Percentiles rank a stretch among this genome's conserved stretches.
Evolutionary conservation across 176 grass and related monocot species (phyloP).

Genomic region (Avena insularis): DNA sequence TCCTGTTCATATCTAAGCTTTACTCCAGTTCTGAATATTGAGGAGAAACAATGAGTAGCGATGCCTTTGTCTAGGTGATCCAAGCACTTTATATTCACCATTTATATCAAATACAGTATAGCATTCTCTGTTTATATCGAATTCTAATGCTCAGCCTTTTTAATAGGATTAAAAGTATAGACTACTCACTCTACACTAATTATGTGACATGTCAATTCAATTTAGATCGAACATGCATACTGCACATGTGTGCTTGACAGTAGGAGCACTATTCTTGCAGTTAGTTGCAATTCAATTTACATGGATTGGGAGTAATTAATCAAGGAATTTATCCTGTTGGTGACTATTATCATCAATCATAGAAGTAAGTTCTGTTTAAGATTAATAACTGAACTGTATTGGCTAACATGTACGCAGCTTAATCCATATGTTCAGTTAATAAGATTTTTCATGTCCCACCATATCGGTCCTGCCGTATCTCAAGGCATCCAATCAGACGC

Average conservation of each 20-base stretch:
- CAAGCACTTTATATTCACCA: neutral
- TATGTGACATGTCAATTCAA: constrained; percentile 6
- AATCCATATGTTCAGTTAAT: constrained; percentile 7
- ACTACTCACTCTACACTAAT: constrained; percentile 39
- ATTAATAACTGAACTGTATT: neutral
- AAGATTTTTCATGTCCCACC: neutral
- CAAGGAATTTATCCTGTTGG: neutral
- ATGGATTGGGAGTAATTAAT: neutral
- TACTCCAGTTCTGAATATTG: no score
- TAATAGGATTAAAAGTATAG: constrained; percentile 21
- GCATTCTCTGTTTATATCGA: constrained; percentile 13
- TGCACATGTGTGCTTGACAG: no score
- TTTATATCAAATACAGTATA: constrained; percentile 35
- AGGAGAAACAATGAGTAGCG: no score
- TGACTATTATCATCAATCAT: constrained; percentile 28
- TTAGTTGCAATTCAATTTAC: no score
- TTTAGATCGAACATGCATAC: neutral
- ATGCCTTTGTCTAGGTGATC: no score
- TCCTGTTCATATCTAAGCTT: no score
- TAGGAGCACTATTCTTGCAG: no score
- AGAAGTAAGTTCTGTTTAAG: neutral
- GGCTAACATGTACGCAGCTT: constrained; percentile 18
- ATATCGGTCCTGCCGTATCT: neutral
- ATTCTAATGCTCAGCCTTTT: constrained; percentile 38
- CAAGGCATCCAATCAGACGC: constrained; percentile 24